phyloP scores from a whole-genome alignment of 1,284 basidiomycete species.

The Earliella scabrosa region DNA sequence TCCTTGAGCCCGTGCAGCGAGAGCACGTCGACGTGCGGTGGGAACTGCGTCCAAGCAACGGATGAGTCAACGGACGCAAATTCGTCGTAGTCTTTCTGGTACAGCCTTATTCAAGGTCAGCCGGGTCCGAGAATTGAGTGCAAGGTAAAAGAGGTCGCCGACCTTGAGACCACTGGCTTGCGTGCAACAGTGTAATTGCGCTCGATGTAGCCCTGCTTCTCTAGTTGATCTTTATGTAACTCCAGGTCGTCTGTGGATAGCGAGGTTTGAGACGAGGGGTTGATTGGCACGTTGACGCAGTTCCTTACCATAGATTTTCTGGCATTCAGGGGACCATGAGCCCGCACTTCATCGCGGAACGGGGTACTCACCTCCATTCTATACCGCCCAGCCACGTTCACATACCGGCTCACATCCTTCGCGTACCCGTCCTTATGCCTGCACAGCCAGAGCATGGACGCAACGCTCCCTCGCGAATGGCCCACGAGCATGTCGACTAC shows the following conservation, averaged over 20 bases:
- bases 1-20: constrained; percentile 74
- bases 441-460: constrained; percentile 68
- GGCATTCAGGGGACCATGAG: neutral
- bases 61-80: constrained; percentile 68
- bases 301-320: constrained; percentile 29
- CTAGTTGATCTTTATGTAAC: constrained; percentile 48
- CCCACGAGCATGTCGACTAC: constrained; percentile 68
- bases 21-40: constrained; percentile 59
- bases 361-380: constrained; percentile 65
- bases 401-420: constrained; percentile 55
- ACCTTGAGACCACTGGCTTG: constrained; percentile 47
- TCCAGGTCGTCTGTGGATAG: constrained; percentile 19
- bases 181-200: constrained; percentile 67
- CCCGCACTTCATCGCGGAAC: constrained; percentile 10
- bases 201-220: constrained; percentile 57
- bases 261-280: too few relatives aligned
- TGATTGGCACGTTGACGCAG: too few relatives aligned
- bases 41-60: constrained; percentile 68
- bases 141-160: neutral
- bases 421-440: constrained; percentile 59
- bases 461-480: constrained; percentile 76
- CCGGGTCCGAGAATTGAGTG: neutral
- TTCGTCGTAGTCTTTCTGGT: constrained; percentile 57
- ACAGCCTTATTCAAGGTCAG: constrained; percentile 42
- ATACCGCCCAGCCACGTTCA: constrained; percentile 76